Evolutionary conservation across 1,284 basidiomycete genomes (phyloP).

Genomic region (Malassezia nana): DNA sequence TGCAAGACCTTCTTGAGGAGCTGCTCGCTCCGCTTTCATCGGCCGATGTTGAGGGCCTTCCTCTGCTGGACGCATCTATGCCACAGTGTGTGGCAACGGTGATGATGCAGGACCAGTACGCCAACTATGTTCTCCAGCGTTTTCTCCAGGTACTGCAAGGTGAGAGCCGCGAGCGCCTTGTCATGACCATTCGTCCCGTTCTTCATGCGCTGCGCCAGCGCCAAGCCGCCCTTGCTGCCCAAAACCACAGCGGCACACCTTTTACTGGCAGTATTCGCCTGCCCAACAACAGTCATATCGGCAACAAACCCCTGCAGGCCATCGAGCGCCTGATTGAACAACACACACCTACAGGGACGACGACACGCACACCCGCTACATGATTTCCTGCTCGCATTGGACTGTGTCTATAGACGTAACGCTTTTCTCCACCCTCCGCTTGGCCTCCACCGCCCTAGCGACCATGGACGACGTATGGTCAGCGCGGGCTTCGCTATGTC

Average conservation of each 20-base stretch:
- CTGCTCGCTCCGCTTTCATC: constrained; percentile 55
- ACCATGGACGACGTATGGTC: not conserved
- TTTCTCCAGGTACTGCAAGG: constrained; percentile 36
- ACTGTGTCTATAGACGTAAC: too few relatives aligned
- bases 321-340: constrained; percentile 31
- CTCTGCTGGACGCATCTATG: not conserved
- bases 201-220: constrained; percentile 21
- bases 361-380: not conserved
- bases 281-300: constrained; percentile 13
- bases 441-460: not conserved
- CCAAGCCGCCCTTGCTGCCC: not conserved
- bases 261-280: constrained; percentile 12
- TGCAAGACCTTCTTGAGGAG: constrained; percentile 66
- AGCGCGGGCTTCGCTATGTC: constrained; percentile 54
- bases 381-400: not conserved
- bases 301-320: constrained; percentile 26
- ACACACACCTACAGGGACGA: not conserved
- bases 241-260: not conserved
- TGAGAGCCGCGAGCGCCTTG: constrained; percentile 22
- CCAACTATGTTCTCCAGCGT: constrained; percentile 52
- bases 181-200: constrained; percentile 21
- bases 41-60: not conserved
- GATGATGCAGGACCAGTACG: constrained; percentile 86
- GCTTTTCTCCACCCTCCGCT: not conserved
- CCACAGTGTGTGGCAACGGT: constrained; percentile 23